phyloP scores from a whole-genome alignment of 2,329 filamentous ascomycete genomes.

The Claviceps paspali region DNA sequence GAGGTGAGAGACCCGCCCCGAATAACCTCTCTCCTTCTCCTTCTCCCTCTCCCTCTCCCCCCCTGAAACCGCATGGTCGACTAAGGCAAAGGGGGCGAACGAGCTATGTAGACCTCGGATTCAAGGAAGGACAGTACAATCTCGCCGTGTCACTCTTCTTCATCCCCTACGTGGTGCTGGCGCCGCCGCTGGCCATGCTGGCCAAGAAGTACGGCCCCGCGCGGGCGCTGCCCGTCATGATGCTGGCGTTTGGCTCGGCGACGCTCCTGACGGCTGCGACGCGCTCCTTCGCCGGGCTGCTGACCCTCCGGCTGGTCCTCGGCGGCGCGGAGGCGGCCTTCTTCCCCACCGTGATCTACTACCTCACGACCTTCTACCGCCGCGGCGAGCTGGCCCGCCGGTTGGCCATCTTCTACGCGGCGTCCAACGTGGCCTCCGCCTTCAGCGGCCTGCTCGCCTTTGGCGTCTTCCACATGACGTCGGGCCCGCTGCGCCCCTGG shows the following conservation, averaged over 20 bases:
- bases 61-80: too few relatives aligned
- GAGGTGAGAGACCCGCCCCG: slow-evolving; percentile 15
- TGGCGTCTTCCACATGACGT: slow-evolving; percentile 31
- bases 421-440: slow-evolving; percentile 55
- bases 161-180: slow-evolving; percentile 58
- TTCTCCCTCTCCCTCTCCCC: too few relatives aligned
- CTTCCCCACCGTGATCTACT: slow-evolving; percentile 38
- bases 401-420: slow-evolving; percentile 57
- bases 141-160: slow-evolving; percentile 59
- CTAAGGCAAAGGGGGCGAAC: too few relatives aligned
- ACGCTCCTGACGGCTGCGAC: slow-evolving; percentile 43
- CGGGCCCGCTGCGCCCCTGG: slow-evolving; percentile 26
- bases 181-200: slow-evolving; percentile 41
- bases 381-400: slow-evolving; percentile 29
- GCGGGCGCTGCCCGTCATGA: slow-evolving; percentile 52
- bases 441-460: slow-evolving; percentile 32
- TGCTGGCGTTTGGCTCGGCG: slow-evolving; percentile 55
- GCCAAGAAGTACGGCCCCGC: slow-evolving; percentile 58
- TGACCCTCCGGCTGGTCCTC: slow-evolving; percentile 33
- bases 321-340: slow-evolving; percentile 42
- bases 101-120: slow-evolving; percentile 27
- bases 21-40: too few relatives aligned
- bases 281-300: slow-evolving; percentile 31
- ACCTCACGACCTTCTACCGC: slow-evolving; percentile 35
- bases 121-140: slow-evolving; percentile 53